Evolutionary conservation across 306 rosid species (phyloP).

Genomic region (Malus asiatica): DNA sequence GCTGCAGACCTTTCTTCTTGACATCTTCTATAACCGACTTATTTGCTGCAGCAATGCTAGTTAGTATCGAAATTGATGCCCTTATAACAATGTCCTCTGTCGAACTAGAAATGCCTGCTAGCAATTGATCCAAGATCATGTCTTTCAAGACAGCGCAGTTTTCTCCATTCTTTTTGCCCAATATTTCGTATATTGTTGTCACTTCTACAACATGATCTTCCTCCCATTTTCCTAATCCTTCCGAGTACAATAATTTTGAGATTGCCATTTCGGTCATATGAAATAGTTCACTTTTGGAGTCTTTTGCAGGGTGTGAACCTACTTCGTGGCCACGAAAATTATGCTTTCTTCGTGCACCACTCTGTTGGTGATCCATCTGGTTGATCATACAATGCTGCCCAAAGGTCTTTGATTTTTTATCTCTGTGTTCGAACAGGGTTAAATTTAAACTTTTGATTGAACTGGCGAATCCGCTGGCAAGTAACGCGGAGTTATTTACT

Average conservation of each 20-base stretch:
- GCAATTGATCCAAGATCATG: slow-evolving; percentile 60
- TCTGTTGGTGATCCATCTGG: slow-evolving; percentile 30
- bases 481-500: slow-evolving; percentile 17
- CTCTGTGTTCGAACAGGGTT: slow-evolving; percentile 25
- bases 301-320: slow-evolving; percentile 29
- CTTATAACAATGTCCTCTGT: slow-evolving; percentile 60
- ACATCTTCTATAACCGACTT: slow-evolving; percentile 56
- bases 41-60: slow-evolving; percentile 58
- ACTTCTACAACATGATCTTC: slow-evolving; percentile 50
- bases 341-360: slow-evolving; percentile 20
- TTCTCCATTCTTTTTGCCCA: slow-evolving; percentile 41
- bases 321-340: slow-evolving; percentile 24
- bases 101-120: slow-evolving; percentile 56
- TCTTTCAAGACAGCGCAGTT: slow-evolving; percentile 51
- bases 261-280: slow-evolving; percentile 30
- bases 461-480: slow-evolving; percentile 22
- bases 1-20: slow-evolving; percentile 64
- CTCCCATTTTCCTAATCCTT: slow-evolving; percentile 41
- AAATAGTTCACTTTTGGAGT: slow-evolving; percentile 32
- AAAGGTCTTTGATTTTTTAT: slow-evolving; percentile 21
- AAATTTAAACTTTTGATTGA: slow-evolving; percentile 12
- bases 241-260: slow-evolving; percentile 36
- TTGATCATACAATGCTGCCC: slow-evolving; percentile 21
- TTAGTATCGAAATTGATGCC: slow-evolving; percentile 54
- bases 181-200: slow-evolving; percentile 46